Evolutionary conservation across 352 stramenopile genomes (phyloP).

Genomic region (Phytophthora cactorum): DNA sequence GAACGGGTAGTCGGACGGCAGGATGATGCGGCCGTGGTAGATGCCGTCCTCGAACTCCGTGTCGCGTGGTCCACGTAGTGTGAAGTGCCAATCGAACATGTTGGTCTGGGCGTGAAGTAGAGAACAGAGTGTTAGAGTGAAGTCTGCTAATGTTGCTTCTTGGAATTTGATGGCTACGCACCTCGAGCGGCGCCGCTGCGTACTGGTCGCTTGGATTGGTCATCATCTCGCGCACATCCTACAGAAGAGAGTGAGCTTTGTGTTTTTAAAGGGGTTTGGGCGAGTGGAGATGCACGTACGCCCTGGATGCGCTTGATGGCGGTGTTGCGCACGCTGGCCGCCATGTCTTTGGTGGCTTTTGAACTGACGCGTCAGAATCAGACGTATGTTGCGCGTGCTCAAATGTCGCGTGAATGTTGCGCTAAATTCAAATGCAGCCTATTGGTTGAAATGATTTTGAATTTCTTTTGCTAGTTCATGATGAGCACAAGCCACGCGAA

Average conservation of each 20-base stretch:
- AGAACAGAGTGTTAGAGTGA: not conserved
- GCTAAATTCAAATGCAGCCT: not conserved
- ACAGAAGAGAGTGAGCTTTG: not conserved
- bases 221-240: constrained; percentile 91
- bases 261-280: not conserved
- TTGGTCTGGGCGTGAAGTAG: constrained; percentile 58
- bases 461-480: not conserved
- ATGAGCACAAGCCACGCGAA: not conserved
- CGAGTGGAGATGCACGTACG: constrained; percentile 36
- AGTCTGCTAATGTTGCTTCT: not conserved
- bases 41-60: constrained; percentile 97
- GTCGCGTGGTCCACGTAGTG: constrained; percentile 94
- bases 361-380: constrained; percentile 9
- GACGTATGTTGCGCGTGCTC: not conserved
- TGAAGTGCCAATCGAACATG: constrained; percentile 98
- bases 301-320: constrained; percentile 89
- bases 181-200: constrained; percentile 74
- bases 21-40: constrained; percentile 98
- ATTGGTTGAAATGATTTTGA: not conserved
- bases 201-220: constrained; percentile 88
- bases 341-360: constrained; percentile 39
- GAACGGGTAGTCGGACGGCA: constrained; percentile 95
- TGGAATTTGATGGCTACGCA: constrained; percentile 15
- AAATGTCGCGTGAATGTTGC: not conserved
- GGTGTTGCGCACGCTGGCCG: constrained; percentile 72